Evolutionary conservation across 306 rosid genomes (phyloP).

Genomic region (Pyrus bretschneideri): DNA sequence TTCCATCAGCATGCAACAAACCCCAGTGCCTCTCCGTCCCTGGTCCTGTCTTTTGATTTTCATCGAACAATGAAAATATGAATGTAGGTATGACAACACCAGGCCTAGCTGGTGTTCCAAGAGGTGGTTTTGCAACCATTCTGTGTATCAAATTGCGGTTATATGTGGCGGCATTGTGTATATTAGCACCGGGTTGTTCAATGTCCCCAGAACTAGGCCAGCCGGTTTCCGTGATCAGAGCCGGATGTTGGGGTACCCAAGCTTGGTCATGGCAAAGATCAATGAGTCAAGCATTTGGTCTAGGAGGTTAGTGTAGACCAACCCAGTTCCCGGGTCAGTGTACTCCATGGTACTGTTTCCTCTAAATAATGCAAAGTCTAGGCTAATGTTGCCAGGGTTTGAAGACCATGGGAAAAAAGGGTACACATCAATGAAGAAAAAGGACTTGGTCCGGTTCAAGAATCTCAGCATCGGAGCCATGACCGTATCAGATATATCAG

Average conservation of each 20-base stretch:
- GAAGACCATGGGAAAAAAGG: constrained; percentile 74
- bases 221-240: constrained; percentile 64
- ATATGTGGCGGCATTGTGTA: constrained; percentile 56
- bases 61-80: constrained; percentile 62
- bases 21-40: constrained; percentile 88
- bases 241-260: constrained; percentile 51
- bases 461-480: constrained; percentile 56
- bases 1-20: constrained; percentile 43
- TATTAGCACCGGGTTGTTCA: constrained; percentile 48
- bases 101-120: constrained; percentile 68
- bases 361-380: constrained; percentile 53
- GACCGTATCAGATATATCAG: constrained; percentile 30
- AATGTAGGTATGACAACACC: constrained; percentile 53
- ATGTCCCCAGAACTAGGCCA: constrained; percentile 64
- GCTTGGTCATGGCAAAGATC: constrained; percentile 62
- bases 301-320: constrained; percentile 58
- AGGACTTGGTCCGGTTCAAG: constrained; percentile 52
- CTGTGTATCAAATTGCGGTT: constrained; percentile 50
- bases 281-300: constrained; percentile 86
- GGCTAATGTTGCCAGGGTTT: constrained; percentile 35
- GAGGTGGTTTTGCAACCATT: constrained; percentile 41
- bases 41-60: constrained; percentile 54
- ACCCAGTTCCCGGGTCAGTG: constrained; percentile 39
- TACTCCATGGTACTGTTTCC: constrained; percentile 8
- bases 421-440: constrained; percentile 67